These are phyloP conservation scores for Wallacemonas sp. DNA, from an alignment of 208 protist species.

Conservation along the genomic window DNA sequence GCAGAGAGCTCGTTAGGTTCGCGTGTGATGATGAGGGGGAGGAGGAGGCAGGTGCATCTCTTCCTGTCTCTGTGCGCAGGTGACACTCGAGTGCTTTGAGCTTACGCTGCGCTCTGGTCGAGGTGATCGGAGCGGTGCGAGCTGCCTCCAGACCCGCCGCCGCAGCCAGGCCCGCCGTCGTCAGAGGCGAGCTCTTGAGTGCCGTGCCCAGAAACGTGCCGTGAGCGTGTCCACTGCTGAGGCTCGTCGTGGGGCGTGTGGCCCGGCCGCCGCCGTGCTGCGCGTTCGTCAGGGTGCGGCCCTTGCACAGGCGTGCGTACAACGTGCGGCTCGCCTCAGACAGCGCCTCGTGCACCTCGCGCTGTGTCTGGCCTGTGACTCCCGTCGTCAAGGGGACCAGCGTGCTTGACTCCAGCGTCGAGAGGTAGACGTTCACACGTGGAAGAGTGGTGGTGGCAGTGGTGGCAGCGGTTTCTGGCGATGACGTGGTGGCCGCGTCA, in stretches of 20 bases:
- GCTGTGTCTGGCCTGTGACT: not conserved
- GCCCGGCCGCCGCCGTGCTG: not conserved
- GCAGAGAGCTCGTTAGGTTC: not conserved
- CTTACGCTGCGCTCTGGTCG: no score
- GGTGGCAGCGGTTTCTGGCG: no score
- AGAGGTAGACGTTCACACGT: slow-evolving; percentile 30
- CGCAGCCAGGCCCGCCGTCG: not conserved
- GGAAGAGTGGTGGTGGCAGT: not conserved
- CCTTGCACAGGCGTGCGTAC: not conserved
- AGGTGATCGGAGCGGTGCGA: not conserved
- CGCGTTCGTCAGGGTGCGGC: not conserved
- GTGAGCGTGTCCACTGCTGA: slow-evolving; percentile 5
- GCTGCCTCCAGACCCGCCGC: not conserved
- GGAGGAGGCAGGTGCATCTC: no score
- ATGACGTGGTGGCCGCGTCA: no score
- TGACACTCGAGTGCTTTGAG: no score
- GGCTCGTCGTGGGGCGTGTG: not conserved
- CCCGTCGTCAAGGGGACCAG: not conserved
- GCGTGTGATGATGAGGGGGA: no score
- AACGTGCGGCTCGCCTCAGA: not conserved
- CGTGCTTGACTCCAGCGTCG: slow-evolving; percentile 43
- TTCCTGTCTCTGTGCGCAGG: no score
- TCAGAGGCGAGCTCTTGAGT: not conserved
- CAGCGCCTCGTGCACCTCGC: not conserved
- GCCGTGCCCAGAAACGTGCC: slow-evolving; percentile 2